Percentiles rank a stretch among this genome's conserved stretches.
phyloP scores from a whole-genome alignment of 148 eudicot genomes.

The Cornus controversa region DNA sequence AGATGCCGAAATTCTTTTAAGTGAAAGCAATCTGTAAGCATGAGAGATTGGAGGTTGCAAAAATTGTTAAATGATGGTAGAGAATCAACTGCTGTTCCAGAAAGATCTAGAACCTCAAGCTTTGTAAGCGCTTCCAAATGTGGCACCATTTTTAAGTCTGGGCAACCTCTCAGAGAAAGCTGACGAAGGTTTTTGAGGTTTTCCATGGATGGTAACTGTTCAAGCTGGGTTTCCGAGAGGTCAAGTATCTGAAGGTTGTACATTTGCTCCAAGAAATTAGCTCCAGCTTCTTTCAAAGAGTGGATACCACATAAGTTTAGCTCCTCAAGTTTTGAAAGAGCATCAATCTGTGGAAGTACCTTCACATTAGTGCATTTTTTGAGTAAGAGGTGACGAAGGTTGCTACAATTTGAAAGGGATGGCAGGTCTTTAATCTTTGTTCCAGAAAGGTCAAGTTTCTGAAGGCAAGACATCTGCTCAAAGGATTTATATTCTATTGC shows the following conservation, averaged over 20 bases:
- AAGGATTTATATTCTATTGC: conserved; percentile 6
- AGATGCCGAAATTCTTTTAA: not conserved
- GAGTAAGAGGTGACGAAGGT: conserved; percentile 18
- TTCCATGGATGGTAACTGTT: conserved; percentile 15
- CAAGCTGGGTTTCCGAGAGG: conserved; percentile 12
- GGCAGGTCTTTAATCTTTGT: conserved; percentile 15
- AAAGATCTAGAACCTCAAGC: conserved; percentile 36
- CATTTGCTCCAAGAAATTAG: conserved; percentile 14
- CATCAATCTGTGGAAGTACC: not conserved
- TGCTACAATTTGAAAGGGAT: conserved; percentile 11
- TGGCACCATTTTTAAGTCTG: conserved; percentile 6
- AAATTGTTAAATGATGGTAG: conserved; percentile 6
- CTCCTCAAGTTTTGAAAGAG: conserved; percentile 17
- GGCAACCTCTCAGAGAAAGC: conserved; percentile 18
- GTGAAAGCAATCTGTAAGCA: conserved; percentile 22
- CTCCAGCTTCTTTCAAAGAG: not conserved
- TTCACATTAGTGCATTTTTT: conserved; percentile 6
- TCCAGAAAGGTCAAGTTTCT: conserved; percentile 20
- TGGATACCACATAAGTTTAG: conserved; percentile 22
- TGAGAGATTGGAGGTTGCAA: conserved; percentile 15
- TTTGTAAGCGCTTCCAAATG: conserved; percentile 18
- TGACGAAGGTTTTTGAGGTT: conserved; percentile 12
- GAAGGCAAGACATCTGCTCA: conserved; percentile 20
- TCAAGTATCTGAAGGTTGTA: conserved; percentile 8
- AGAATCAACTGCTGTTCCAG: conserved; percentile 17